phyloP scores from a whole-genome alignment of 495 filamentous ascomycete genomes.

The Xylaria bambusicola region DNA sequence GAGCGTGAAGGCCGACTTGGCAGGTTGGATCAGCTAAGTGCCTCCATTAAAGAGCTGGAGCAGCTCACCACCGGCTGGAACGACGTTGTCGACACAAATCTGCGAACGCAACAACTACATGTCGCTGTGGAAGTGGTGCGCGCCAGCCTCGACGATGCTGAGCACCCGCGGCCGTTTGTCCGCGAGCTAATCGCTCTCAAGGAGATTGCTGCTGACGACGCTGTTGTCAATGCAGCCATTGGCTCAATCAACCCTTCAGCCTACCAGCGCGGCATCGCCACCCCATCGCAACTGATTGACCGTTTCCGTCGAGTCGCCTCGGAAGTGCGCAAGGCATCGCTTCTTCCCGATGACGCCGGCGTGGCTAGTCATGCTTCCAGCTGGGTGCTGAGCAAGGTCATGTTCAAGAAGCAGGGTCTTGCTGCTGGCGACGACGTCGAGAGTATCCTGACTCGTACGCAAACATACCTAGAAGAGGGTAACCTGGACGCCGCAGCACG shows the following conservation, averaged over 20 bases:
- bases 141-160: conserved; percentile 70
- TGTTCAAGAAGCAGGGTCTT: conserved; percentile 91
- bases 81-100: conserved; percentile 80
- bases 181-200: conserved; percentile 91
- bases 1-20: conserved; percentile 87
- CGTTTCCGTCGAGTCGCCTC: conserved; percentile 91
- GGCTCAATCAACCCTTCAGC: conserved; percentile 89
- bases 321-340: conserved; percentile 90
- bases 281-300: conserved; percentile 80
- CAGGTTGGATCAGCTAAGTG: conserved; percentile 77
- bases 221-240: conserved; percentile 87
- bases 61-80: conserved; percentile 82
- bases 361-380: conserved; percentile 91
- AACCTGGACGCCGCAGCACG: conserved; percentile 86
- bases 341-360: conserved; percentile 89
- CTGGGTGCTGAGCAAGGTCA: conserved; percentile 81
- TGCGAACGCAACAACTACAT: conserved; percentile 92
- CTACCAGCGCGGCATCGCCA: conserved; percentile 89
- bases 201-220: conserved; percentile 79
- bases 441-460: conserved; percentile 84
- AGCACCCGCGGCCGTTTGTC: conserved; percentile 79
- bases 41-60: conserved; percentile 77
- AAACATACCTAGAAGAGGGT: conserved; percentile 87
- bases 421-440: conserved; percentile 90
- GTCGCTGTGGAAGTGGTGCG: conserved; percentile 93